Evolutionary conservation across 2,329 filamentous ascomycete genomes (phyloP), one percentile per base, ranked within the genome.

Genomic region (Exserohilum rostratum): DNA sequence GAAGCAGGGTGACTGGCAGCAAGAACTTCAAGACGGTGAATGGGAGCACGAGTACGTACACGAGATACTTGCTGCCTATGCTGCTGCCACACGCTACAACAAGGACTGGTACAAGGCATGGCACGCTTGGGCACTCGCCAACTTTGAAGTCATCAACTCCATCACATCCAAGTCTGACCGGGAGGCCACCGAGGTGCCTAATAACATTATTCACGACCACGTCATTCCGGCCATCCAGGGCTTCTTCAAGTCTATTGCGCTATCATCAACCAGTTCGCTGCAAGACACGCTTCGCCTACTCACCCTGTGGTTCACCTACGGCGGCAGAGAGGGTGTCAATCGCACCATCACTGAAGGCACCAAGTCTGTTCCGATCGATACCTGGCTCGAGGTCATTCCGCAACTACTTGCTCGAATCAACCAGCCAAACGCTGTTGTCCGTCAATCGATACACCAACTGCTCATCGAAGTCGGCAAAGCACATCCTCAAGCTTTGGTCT

Each of bases 41-140:
- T 99, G 95, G 96, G 88, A 91, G 61, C 86, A 90, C 59, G 89
- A 91, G 7, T 88, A 90, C 62, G 90, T 96, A 3, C 86, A 90
- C 46, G 93, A 98, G 48, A 92, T 99, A 53, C 81, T 99, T 20
- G 84, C 86, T n/a, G 92, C 95, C 1, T 99, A 98, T 75, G 87
- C 88, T 15, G 89, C 93, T 55, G 96, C 96, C 1, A 99, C 95
- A 2, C 88, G 91, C 55, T 97, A 96, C 77, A 96, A 99, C 72
- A 89, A 91, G 30, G 87, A 89, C 57, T 99, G 93, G 86, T 99
- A 99, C 80, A 99, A 99, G 78, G 95, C 96, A 6, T 99, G 95
- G 95, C 95, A 99, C 76, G 90, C 95, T 0, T 99, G 95, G 93
- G 96, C 95, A 10, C 78, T 99, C 59, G 93, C 95, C 49, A 99